phyloP scores from a whole-genome alignment of 148 eudicot genomes.

The Rhododendron vialii region DNA sequence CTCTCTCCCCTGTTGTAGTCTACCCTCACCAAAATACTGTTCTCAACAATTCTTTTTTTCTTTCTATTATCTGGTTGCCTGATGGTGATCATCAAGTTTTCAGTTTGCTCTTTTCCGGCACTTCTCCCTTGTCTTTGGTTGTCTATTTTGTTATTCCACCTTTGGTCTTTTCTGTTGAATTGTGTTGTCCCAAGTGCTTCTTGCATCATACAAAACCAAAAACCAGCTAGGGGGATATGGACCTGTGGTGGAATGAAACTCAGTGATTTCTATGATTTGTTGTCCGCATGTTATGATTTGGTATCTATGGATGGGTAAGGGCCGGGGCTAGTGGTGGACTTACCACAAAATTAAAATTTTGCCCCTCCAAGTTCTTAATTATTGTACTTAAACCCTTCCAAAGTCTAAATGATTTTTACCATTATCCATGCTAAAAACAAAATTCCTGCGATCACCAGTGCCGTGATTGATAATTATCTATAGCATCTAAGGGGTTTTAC shows the following conservation, averaged over 20 bases:
- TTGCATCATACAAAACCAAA: background rate
- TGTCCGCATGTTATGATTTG: background rate
- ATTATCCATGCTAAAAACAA: background rate
- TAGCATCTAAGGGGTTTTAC: background rate
- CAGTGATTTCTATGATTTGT: background rate
- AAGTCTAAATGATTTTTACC: background rate
- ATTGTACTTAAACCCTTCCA: background rate
- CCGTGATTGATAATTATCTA: background rate
- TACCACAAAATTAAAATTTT: background rate
- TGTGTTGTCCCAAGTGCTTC: background rate
- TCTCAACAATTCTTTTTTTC: background rate
- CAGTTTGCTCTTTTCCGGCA: background rate
- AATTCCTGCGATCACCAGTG: background rate
- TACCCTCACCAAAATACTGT: background rate
- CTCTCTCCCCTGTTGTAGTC: background rate
- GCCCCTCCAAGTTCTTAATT: background rate
- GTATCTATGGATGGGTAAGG: background rate
- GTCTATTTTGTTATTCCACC: background rate
- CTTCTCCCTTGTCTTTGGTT: background rate
- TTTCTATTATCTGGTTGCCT: background rate
- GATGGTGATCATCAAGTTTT: background rate
- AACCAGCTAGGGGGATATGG: background rate
- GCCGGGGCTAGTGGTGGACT: background rate
- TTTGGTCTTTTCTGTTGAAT: background rate
- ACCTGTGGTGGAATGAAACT: background rate